Evolutionary conservation across 164 flowering plant species (phyloP).

Genomic region (Tetrastigma voinierianum): DNA sequence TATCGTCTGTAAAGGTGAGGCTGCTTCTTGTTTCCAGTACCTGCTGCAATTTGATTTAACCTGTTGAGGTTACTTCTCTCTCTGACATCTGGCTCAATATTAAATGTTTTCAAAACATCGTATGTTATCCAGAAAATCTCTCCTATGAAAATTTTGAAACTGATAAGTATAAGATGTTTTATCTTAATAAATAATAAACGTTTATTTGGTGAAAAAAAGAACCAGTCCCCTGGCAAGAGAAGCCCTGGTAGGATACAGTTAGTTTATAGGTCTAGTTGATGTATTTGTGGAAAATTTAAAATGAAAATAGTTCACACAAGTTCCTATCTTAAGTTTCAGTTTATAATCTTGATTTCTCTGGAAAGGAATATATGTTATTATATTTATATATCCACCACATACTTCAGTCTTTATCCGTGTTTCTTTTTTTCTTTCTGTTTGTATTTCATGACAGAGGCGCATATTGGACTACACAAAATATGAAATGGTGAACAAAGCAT

Average conservation of each 20-base stretch:
- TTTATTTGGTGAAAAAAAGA: slow-evolving; percentile 1
- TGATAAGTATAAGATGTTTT: background rate
- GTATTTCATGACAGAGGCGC: slow-evolving; percentile 50
- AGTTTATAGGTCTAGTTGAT: background rate
- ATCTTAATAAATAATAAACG: background rate
- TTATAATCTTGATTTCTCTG: background rate
- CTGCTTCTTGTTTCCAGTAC: background rate
- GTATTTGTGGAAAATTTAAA: background rate
- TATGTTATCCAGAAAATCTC: no score
- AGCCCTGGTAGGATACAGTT: background rate
- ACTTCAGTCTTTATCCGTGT: background rate
- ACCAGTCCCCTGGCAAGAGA: background rate
- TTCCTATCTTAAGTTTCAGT: background rate
- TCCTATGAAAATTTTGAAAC: background rate
- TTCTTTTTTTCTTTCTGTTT: background rate
- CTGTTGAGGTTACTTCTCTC: no score
- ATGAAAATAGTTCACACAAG: background rate
- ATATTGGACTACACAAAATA: slow-evolving; percentile 75
- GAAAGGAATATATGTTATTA: background rate
- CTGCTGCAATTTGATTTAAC: background rate
- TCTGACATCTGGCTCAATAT: no score
- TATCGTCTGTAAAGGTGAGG: slow-evolving; percentile 76
- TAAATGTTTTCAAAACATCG: no score
- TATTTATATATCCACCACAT: background rate
- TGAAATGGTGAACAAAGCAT: slow-evolving; percentile 90